Base-by-base conservation (phyloP, 129 eudicot species). In the Gnaphalium uliginosum region DNA sequence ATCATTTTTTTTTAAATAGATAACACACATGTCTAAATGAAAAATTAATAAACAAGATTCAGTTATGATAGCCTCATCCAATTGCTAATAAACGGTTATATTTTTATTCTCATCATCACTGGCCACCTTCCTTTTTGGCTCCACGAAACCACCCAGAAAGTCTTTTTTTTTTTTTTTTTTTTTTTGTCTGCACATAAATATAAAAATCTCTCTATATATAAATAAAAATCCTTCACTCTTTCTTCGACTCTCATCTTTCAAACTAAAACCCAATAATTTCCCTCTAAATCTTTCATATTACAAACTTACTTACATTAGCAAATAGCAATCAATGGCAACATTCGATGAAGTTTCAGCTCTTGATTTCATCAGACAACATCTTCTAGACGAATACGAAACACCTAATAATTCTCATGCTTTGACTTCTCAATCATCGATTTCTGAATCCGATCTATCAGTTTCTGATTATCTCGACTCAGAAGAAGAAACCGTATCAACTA, bases 401-500 rank as follows among this genome's bases (percentile, higher is more conserved):
- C 35, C 62, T 19, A 4, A 17, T 26, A 39, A 63, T 19, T 4
- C 7, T 61, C 62, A 10, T 18, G 29, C 15, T 18, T 66, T 58
- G 4, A 23, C 39, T 54, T 35, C 73, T 6, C 26, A 53, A 9
- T 11, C 81, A 19, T 58, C 81, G 29, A 21, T 25, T 18, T 68
- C 70, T 6, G 69, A 62, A 26, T 77, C 81, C 1, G 76, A 77
- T 68, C 60, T 77, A 39, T 58, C 76, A 27, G 35, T 77, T 26
- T 77, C 69, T 6, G 76, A 77, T 77, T 69, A 77, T 3, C 54
- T 77, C 5, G 29, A 9, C 6, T 56, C 68, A 3, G 23, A 56
- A 10, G 81, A 77, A 58, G 69, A 57, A 39, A n/a, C 54, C 21
- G 4, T 8, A 13, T 58, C 76, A 37, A 33, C 19, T 23, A 21